These are phyloP conservation scores for Parasarocladium wereldwijsianum DNA, from an alignment of 2,329 filamentous ascomycete species.

Conservation along the genomic window DNA sequence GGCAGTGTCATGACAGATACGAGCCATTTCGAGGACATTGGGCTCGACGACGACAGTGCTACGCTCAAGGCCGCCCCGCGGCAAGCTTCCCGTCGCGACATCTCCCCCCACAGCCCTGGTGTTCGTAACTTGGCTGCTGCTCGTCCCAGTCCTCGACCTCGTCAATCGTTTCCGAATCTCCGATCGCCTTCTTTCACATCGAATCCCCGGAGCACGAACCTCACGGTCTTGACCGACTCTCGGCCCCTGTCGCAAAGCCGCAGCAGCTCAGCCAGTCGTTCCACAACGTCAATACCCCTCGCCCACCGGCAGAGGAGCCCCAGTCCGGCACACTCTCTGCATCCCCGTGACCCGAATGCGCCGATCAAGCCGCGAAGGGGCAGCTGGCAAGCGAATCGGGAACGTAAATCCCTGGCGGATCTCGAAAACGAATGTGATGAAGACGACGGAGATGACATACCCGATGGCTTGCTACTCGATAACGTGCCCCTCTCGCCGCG, in stretches of 20 bases:
- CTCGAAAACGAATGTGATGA: slow-evolving; percentile 64
- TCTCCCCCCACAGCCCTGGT: slow-evolving; percentile 16
- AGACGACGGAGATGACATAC: slow-evolving; percentile 64
- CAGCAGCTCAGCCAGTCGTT: slow-evolving; percentile 10
- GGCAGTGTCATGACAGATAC: slow-evolving; percentile 56
- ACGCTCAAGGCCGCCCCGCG: slow-evolving; percentile 33
- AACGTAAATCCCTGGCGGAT: slow-evolving; percentile 53
- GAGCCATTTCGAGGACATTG: slow-evolving; percentile 86
- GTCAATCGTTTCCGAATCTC: slow-evolving; percentile 29
- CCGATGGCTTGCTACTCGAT: slow-evolving; percentile 64
- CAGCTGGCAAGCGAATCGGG: slow-evolving; percentile 55
- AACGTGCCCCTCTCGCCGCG: slow-evolving; percentile 74
- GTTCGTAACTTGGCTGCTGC: slow-evolving; percentile 9
- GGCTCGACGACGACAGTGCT: slow-evolving; percentile 38
- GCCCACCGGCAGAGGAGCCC: slow-evolving; percentile 31
- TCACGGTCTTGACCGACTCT: slow-evolving; percentile 20
- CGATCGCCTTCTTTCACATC: slow-evolving; percentile 28
- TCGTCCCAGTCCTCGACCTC: slow-evolving; percentile 11
- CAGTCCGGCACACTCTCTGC: slow-evolving; percentile 32
- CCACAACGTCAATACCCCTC: slow-evolving; percentile 22
- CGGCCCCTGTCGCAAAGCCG: slow-evolving; percentile 11
- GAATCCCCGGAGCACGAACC: slow-evolving; percentile 37
- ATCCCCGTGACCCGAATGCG: slow-evolving; percentile 25
- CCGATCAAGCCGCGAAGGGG: slow-evolving; percentile 34
- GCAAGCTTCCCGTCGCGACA: slow-evolving; percentile 23